Base-by-base conservation (phyloP, 257 asterid species). In the Solanum lycopersicoides region DNA sequence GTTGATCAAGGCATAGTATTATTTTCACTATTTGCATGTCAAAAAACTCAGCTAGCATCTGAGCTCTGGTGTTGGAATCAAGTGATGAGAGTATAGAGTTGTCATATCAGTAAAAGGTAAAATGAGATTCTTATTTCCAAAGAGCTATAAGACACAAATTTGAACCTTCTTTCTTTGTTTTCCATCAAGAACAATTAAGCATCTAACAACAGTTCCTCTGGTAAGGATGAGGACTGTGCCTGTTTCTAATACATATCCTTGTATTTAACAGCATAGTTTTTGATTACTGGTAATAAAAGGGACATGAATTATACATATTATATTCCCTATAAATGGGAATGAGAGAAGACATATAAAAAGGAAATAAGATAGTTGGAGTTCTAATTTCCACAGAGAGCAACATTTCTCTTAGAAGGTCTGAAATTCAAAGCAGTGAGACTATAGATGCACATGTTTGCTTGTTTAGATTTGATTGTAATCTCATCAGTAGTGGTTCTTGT, bases 381-480 rank as follows among this genome's bases (percentile, higher is more conserved):
- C 39, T 84, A 92, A 45, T 89, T 88, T 56, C 96, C 98, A 90
- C 99, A 96, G 80, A 95, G 39, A 83, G 93, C 87, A 85, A 30
- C 82, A 75, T 93, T 91, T 87, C 88, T 94, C 88, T 87, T 92
- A 86, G 98, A 89, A 63, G 99, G 99, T 91, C 94, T 94, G 86
- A 88, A 95, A 88, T 88, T 95, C 91, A 95, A 42, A 56, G 97
- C 90, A 82, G 39, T 87, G 88, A 93, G 92, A 83, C 97, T 92
- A 90, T 96, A 96, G 90, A 95, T 90, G 93, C 99, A 96, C 85
- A 90, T 85, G 77, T 95, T 95, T 86, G 92, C 92, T 60, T 83
- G 91, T 47, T 74, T 92, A 2, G 98, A 94, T 92, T 94, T 95
- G 89, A 96, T 83, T 3, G 95, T 88, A 11, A 95, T 91, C 92